These are phyloP conservation scores for Leccinum fibrillosum DNA, from an alignment of 768 basidiomycete genomes.

Conservation along the genomic window DNA sequence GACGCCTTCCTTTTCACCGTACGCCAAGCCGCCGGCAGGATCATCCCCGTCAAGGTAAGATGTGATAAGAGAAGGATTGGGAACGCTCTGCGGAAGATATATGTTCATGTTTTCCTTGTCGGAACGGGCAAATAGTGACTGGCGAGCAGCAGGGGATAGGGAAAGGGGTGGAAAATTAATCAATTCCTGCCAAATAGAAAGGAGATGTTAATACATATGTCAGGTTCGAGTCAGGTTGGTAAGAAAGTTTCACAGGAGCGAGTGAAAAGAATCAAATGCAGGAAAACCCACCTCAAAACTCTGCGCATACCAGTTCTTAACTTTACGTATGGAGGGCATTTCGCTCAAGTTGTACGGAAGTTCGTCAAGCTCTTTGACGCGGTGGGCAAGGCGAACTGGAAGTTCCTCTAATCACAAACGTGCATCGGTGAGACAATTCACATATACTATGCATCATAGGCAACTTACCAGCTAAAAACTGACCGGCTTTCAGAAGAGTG, in stretches of 20 bases:
- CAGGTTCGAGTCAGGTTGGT: background rate
- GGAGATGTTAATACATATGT: background rate
- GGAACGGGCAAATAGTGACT: slow-evolving; percentile 9
- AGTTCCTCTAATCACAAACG: slow-evolving; percentile 10
- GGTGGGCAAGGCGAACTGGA: slow-evolving; percentile 15
- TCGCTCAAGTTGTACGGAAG: slow-evolving; percentile 16
- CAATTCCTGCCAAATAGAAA: slow-evolving; percentile 7
- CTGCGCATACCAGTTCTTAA: slow-evolving; percentile 19
- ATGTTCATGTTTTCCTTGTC: slow-evolving; percentile 15
- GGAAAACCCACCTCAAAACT: slow-evolving; percentile 15
- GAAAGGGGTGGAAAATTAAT: slow-evolving; percentile 12
- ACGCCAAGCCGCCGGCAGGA: slow-evolving; percentile 2
- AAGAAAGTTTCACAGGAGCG: background rate
- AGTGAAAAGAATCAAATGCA: background rate
- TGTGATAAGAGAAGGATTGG: slow-evolving; percentile 13
- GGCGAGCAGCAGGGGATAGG: slow-evolving; percentile 12
- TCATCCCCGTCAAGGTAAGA: slow-evolving; percentile 31
- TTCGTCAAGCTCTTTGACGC: slow-evolving; percentile 17
- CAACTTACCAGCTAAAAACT: slow-evolving; percentile 14
- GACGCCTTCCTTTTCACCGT: slow-evolving; percentile 15
- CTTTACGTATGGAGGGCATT: slow-evolving; percentile 18
- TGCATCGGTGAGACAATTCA: background rate
- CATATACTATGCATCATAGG: background rate
- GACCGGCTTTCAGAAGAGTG: slow-evolving; percentile 15
- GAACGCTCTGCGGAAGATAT: slow-evolving; percentile 13